Percentiles rank a stretch among this genome's conserved stretches.
These are phyloP conservation scores for Aspergillus egyptiacus DNA, from an alignment of 495 filamentous ascomycete genomes.

Conservation along the genomic window DNA sequence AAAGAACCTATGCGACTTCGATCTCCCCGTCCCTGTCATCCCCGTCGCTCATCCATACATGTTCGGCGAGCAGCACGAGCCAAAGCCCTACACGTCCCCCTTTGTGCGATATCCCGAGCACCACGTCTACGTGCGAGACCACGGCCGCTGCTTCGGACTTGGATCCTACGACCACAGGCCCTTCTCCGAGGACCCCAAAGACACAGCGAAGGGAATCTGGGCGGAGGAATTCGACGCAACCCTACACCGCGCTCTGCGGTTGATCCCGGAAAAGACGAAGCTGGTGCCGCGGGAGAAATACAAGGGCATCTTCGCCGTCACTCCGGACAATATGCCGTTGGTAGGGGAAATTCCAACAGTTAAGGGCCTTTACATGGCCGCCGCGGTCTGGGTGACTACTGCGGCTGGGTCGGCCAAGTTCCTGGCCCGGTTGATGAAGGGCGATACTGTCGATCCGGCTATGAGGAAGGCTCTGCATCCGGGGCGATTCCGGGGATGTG, in stretches of 20 bases:
- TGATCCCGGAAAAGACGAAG: slow-evolving; percentile 21
- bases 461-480: slow-evolving; percentile 24
- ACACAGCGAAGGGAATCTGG: slow-evolving; percentile 27
- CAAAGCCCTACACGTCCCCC: slow-evolving; percentile 16
- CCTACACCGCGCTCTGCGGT: slow-evolving; percentile 9
- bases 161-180: slow-evolving; percentile 31
- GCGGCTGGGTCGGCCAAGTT: slow-evolving; percentile 31
- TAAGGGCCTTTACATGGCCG: slow-evolving; percentile 25
- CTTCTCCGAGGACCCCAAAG: slow-evolving; percentile 15
- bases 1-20: slow-evolving; percentile 16
- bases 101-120: slow-evolving; percentile 32
- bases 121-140: slow-evolving; percentile 33
- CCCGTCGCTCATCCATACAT: slow-evolving; percentile 35
- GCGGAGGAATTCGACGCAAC: slow-evolving; percentile 20
- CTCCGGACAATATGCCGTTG: slow-evolving; percentile 33
- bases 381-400: slow-evolving; percentile 35
- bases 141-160: slow-evolving; percentile 27
- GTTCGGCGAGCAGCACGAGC: slow-evolving; percentile 20
- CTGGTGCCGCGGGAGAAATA: slow-evolving; percentile 19
- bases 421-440: slow-evolving; percentile 20
- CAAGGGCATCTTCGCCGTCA: slow-evolving; percentile 36
- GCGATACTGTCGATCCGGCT: slow-evolving; percentile 16
- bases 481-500: slow-evolving; percentile 24
- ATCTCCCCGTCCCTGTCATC: slow-evolving; percentile 26
- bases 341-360: slow-evolving; percentile 22